Conservation (phyloP, 176 grass and related monocot genomes). For the sorghum (Sorghum bicolor) region Sorghum_bicolor_NCBIv3 NC_012870.2:71377501-71378000, state of each 20-base stretch:
- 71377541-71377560: neutral
- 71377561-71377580: neutral
- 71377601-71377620: neutral
- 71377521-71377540: neutral
- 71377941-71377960: slow-evolving; percentile 1
- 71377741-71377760: neutral
- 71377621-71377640: slow-evolving; percentile 51
- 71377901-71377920: slow-evolving; percentile 59
- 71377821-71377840: slow-evolving; percentile 84
- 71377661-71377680: slow-evolving; percentile 89
- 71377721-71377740: slow-evolving; percentile 29
- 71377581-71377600: neutral
- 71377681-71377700: slow-evolving; percentile 94
- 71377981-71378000: neutral
- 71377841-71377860: slow-evolving; percentile 97
- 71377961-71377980: neutral
- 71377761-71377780: neutral
- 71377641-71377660: slow-evolving; percentile 94
- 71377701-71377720: slow-evolving; percentile 96
- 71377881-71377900: slow-evolving; percentile 85
- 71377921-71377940: neutral
- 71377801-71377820: neutral
- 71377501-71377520: neutral
- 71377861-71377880: slow-evolving; percentile 94
- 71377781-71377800: neutral